A percentile compares a stretch with the other conserved stretches of the same genome.
Evolutionary conservation across 805 yeast genomes (phyloP).

Genomic region (Priceomyces fermenticarens): DNA sequence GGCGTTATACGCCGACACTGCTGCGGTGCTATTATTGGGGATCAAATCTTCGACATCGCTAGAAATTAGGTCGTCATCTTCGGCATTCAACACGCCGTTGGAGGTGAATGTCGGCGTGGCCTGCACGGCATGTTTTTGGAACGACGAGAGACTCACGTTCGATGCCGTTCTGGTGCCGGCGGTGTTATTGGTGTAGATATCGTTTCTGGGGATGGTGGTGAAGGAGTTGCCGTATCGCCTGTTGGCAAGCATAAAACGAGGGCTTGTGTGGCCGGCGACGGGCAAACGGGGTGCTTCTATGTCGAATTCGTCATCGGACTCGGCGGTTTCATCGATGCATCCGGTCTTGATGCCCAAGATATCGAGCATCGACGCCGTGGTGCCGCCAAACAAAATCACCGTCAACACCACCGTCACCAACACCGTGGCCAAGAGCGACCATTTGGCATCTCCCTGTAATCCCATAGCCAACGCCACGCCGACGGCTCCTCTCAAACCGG

Average conservation of each 20-base stretch:
- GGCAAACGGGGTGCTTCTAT: constrained; percentile 65
- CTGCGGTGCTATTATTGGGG: constrained; percentile 3
- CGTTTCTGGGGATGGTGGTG: constrained; percentile 6
- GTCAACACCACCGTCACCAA: constrained; percentile 95
- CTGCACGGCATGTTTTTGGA: constrained; percentile 5
- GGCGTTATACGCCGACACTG: background rate
- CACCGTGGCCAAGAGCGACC: constrained; percentile 88
- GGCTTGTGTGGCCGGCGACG: constrained; percentile 5
- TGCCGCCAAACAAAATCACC: constrained; percentile 95
- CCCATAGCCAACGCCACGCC: constrained; percentile 99
- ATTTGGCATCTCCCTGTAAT: constrained; percentile 87
- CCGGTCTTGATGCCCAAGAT: constrained; percentile 91
- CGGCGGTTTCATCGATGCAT: constrained; percentile 67
- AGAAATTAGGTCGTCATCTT: constrained; percentile 18
- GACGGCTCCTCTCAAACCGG: constrained; percentile 97
- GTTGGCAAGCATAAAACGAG: constrained; percentile 11
- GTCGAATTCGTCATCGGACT: constrained; percentile 93
- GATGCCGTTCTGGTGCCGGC: constrained; percentile 30
- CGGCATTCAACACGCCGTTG: constrained; percentile 19
- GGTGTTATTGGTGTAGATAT: constrained; percentile 16
- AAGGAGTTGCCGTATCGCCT: constrained; percentile 14
- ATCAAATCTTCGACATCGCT: constrained; percentile 38
- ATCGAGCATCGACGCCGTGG: constrained; percentile 97
- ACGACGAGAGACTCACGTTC: constrained; percentile 21
- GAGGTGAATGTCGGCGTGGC: constrained; percentile 9